Conservation (phyloP, 2,329 filamentous ascomycete species). For the Ophiocordyceps camponoti-leonardi region DNA sequence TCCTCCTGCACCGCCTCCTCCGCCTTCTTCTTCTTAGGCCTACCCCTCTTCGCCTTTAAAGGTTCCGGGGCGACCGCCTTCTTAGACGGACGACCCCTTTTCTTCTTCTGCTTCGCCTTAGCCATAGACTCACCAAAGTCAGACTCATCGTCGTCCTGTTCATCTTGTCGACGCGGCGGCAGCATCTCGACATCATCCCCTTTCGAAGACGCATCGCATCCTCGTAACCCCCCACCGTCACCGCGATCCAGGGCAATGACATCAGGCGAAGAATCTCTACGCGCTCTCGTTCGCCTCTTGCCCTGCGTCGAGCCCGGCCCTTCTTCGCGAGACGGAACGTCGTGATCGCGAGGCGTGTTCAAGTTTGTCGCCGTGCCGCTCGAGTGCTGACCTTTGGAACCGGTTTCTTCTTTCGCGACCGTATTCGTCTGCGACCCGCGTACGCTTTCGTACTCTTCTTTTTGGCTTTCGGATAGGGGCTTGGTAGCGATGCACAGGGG, state of each 20-base stretch:
- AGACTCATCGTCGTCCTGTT: conserved; percentile 5
- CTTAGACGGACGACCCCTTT: conserved; percentile 16
- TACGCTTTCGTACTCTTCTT: conserved; percentile 16
- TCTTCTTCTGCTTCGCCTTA: conserved; percentile 9
- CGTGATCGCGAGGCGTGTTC: conserved; percentile 15
- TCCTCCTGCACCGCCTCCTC: not conserved
- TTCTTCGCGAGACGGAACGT: conserved; percentile 9
- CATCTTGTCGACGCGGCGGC: not conserved
- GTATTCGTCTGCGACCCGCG: conserved; percentile 5
- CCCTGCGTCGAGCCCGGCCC: conserved; percentile 5
- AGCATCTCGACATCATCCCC: not conserved
- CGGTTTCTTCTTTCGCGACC: conserved; percentile 1
- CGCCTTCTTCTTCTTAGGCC: conserved; percentile 18
- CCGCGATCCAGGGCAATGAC: conserved; percentile 1
- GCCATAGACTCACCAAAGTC: conserved; percentile 3
- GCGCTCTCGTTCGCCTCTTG: not conserved
- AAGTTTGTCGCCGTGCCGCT: conserved; percentile 18
- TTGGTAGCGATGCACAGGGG: conserved; percentile 17
- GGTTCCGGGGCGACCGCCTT: conserved; percentile 3
- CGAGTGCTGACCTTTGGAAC: conserved; percentile 6
- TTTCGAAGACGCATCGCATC: not conserved
- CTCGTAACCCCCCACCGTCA: not conserved
- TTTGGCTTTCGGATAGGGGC: conserved; percentile 18
- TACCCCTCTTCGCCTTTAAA: conserved; percentile 21
- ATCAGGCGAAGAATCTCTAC: conserved; percentile 6